Percentiles rank a stretch among this genome's conserved stretches.
Evolutionary conservation across 305 asterid species (phyloP).

Genomic region (Plantago lanceolata): DNA sequence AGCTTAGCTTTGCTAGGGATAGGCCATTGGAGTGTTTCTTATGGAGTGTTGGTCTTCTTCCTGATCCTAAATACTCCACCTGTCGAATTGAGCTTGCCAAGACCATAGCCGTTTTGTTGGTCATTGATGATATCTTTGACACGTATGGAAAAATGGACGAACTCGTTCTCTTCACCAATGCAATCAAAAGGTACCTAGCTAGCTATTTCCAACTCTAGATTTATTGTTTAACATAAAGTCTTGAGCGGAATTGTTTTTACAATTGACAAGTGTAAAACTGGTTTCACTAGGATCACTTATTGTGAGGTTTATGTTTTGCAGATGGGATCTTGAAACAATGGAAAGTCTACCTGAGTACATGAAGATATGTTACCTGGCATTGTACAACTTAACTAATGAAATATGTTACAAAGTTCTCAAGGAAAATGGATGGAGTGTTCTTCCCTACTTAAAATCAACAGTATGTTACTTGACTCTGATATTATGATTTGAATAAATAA

Average conservation of each 20-base stretch:
- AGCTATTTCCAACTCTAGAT: neutral
- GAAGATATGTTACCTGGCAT: slow-evolving; percentile 71
- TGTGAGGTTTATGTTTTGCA: slow-evolving; percentile 16
- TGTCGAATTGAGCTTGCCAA: slow-evolving; percentile 44
- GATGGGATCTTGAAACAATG: slow-evolving; percentile 73
- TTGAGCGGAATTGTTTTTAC: no score
- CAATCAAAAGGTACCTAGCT: slow-evolving; percentile 33
- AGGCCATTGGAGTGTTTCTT: slow-evolving; percentile 46
- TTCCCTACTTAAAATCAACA: slow-evolving; percentile 49
- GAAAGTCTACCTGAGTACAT: slow-evolving; percentile 61
- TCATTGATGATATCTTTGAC: slow-evolving; percentile 50
- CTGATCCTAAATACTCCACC: slow-evolving; percentile 41
- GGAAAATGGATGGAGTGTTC: slow-evolving; percentile 50
- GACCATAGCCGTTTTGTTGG: slow-evolving; percentile 34
- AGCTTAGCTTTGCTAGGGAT: slow-evolving; percentile 41
- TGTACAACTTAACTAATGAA: slow-evolving; percentile 61
- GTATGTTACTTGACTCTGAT: slow-evolving; percentile 24
- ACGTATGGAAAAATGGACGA: slow-evolving; percentile 49
- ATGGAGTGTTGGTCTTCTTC: slow-evolving; percentile 49
- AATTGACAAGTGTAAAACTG: neutral
- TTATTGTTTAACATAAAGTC: no score
- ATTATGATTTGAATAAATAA: neutral
- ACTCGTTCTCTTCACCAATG: slow-evolving; percentile 45
- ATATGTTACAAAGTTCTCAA: slow-evolving; percentile 61
- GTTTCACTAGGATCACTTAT: neutral